Evolutionary conservation across 225 moss, liverwort and hornwort genomes (phyloP), one percentile per base, ranked within the genome.

Genomic region (Pleurozium schreberi): DNA sequence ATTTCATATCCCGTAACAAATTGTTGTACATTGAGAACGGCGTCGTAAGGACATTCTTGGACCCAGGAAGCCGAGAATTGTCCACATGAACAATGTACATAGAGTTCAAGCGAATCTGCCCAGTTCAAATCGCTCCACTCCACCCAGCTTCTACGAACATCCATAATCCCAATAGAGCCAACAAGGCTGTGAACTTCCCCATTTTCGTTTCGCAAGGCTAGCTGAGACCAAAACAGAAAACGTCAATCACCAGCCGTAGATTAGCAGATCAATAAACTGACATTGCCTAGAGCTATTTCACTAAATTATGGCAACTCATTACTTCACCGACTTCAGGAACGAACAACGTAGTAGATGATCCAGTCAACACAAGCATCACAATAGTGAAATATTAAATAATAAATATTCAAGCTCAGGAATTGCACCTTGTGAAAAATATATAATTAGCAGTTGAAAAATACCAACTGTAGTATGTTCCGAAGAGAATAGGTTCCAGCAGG

Each of bases 1-100:
- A 87, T 87, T 82, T 90, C 91, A 88, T 58, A 67, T 80, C 82
- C 86, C 38, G 93, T 60, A 98, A 75, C 50, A 96, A 90, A 40
- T 93, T 90, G 53, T 89, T 85, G 90, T 95, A 98, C 90, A 89
- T 91, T 45, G 87, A 78, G 47, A 82, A 55, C 27, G 89, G 87
- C 33, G 90, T 91, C 75, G 61, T 52, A 81, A 93, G 91, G 83
- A 85, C 75, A 36, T 66, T 75, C 19, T 93, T 85, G 49, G 89
- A 27, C 11, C 42, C 79, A 40, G 36, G 34, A 88, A 86, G 49
- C 68, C 68, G 67, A 63, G 63, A 62, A 28, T 66, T n/a, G n/a
- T n/a, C n/a, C n/a, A n/a, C n/a, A n/a, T n/a, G n/a, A n/a, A n/a
- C n/a, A n/a, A n/a, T n/a, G n/a, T n/a, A n/a, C n/a, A n/a, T n/a